A percentile compares a stretch with the other conserved stretches of the same genome.
Conservation (phyloP, 192 early-diverging fungal genomes). For the Rhizophagus clarus region DNA sequence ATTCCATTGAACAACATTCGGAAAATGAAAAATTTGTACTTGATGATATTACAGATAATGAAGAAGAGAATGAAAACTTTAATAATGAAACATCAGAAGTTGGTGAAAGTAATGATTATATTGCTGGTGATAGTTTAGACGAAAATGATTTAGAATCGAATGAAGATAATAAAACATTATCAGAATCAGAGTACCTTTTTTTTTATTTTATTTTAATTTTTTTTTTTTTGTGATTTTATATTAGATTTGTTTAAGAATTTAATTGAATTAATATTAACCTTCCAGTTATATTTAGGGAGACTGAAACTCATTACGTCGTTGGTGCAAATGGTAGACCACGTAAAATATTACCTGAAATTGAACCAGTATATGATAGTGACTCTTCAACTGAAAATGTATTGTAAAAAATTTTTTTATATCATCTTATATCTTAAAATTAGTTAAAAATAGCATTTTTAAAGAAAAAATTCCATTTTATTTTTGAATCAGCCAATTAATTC, state of each 20-base stretch:
- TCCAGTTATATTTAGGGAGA: slow-evolving; percentile 26
- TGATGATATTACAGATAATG: neutral
- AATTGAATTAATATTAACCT: slow-evolving; percentile 45
- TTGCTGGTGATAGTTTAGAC: slow-evolving; percentile 50
- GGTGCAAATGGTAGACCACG: slow-evolving; percentile 48
- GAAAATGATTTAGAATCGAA: slow-evolving; percentile 52
- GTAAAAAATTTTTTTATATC: slow-evolving; percentile 1
- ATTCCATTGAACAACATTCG: slow-evolving; percentile 46
- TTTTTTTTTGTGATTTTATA: slow-evolving; percentile 37
- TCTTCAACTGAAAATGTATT: slow-evolving; percentile 86
- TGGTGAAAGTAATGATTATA: slow-evolving; percentile 43
- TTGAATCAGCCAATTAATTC: slow-evolving; percentile 75
- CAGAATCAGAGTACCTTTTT: slow-evolving; percentile 32
- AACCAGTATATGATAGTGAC: slow-evolving; percentile 91
- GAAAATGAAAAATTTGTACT: slow-evolving; percentile 26
- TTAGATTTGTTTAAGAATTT: slow-evolving; percentile 38
- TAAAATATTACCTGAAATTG: slow-evolving; percentile 82
- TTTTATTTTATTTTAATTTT: slow-evolving; percentile 34
- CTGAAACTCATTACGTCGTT: slow-evolving; percentile 36
- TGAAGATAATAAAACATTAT: slow-evolving; percentile 42
- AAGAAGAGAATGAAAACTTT: neutral
- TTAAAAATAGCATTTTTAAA: too few species aligned
- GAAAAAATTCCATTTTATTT: neutral
- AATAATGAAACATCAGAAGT: neutral
- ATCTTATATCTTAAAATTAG: neutral